A percentile compares a stretch with the other conserved stretches of the same genome.
phyloP scores from a whole-genome alignment of 1,139 yeast species.

The Spathaspora jeffriesii region DNA sequence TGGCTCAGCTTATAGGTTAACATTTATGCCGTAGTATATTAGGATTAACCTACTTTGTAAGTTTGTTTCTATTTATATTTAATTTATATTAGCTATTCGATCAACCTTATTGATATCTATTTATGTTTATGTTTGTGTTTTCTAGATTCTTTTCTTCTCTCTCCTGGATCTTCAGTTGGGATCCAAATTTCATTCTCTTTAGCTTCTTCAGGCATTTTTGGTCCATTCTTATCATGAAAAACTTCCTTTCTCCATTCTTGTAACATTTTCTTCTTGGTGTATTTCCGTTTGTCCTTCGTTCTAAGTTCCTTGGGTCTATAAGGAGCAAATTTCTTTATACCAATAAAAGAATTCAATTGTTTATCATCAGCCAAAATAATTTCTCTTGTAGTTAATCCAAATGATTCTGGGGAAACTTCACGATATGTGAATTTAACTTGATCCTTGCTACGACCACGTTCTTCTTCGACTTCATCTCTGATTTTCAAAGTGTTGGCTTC shows the following conservation, averaged over 20 bases:
- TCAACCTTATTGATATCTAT: background rate
- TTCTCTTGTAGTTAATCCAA: conserved; percentile 84
- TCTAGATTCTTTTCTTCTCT: conserved; percentile 3
- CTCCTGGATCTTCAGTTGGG: conserved; percentile 20
- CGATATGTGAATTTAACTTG: conserved; percentile 74
- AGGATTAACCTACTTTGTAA: too few species aligned
- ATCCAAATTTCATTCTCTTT: conserved; percentile 40
- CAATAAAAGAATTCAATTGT: conserved; percentile 79
- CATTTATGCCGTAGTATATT: too few species aligned
- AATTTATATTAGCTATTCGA: too few species aligned
- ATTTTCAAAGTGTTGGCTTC: conserved; percentile 40
- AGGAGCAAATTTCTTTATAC: conserved; percentile 92
- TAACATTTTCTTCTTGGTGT: conserved; percentile 77
- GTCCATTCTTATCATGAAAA: conserved; percentile 67
- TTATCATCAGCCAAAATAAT: conserved; percentile 88
- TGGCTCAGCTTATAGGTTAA: too few species aligned
- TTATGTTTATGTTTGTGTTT: conserved; percentile 1
- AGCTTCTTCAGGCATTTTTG: conserved; percentile 34
- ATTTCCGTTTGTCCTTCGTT: conserved; percentile 80
- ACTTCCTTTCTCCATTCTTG: conserved; percentile 90
- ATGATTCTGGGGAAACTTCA: conserved; percentile 94
- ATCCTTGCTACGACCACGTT: conserved; percentile 50
- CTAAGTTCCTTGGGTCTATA: conserved; percentile 77
- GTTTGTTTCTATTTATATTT: too few species aligned
- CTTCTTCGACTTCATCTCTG: conserved; percentile 68